phyloP scores from a whole-genome alignment of 345 rosid genomes.

The Euphorbia pulcherrima region DNA sequence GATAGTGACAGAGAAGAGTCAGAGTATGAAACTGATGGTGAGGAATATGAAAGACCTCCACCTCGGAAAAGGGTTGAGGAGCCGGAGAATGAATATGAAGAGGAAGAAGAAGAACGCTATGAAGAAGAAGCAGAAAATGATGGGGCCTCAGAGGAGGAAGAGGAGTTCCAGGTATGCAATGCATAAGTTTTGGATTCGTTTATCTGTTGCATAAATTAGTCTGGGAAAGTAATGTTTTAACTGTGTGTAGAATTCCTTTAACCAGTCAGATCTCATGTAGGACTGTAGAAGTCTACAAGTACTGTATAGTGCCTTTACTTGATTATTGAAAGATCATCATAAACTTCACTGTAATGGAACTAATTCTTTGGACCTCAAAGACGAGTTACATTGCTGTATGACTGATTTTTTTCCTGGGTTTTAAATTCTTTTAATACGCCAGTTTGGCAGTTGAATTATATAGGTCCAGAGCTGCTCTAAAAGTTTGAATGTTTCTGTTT shows the following conservation, averaged over 20 bases:
- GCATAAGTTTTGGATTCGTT: background rate
- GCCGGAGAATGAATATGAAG: constrained; percentile 78
- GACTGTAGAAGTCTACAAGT: too few species aligned
- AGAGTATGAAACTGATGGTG: constrained; percentile 91
- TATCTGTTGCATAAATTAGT: too few species aligned
- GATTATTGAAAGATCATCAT: constrained; percentile 2
- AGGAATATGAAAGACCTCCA: constrained; percentile 63
- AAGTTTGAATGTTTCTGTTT: background rate
- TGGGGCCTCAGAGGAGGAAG: constrained; percentile 20
- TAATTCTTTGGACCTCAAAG: background rate
- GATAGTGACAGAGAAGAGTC: constrained; percentile 93
- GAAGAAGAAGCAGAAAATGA: constrained; percentile 30
- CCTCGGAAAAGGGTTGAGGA: constrained; percentile 60
- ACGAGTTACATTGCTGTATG: background rate
- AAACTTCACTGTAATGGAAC: background rate
- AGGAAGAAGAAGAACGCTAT: constrained; percentile 61
- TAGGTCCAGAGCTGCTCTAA: background rate
- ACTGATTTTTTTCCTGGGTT: background rate
- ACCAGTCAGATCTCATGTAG: too few species aligned
- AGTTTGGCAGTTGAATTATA: background rate
- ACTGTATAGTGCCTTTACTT: background rate
- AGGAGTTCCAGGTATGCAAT: constrained; percentile 53
- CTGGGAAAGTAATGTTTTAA: too few species aligned
- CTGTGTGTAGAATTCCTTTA: background rate
- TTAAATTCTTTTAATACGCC: background rate